Conservation (phyloP, 306 rosid species). For the Rosa rugosa region DNA sequence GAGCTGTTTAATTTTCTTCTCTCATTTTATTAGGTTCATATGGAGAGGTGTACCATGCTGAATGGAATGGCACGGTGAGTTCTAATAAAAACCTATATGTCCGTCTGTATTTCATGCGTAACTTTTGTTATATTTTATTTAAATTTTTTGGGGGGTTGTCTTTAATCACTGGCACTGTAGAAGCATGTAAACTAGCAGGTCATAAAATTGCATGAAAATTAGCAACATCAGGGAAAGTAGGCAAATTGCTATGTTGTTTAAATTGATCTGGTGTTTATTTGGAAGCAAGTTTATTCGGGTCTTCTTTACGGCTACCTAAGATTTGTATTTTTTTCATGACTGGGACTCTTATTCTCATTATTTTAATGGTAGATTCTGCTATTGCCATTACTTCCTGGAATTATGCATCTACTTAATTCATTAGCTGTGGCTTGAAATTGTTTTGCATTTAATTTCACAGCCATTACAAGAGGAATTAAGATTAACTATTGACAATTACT, state of each 20-base stretch:
- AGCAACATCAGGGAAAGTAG: background rate
- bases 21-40: slow-evolving; percentile 72
- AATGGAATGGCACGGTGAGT: slow-evolving; percentile 98
- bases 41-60: slow-evolving; percentile 97
- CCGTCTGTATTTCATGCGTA: background rate
- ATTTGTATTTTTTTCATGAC: background rate
- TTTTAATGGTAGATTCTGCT: background rate
- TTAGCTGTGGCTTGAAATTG: background rate
- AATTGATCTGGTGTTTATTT: background rate
- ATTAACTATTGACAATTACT: background rate
- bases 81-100: slow-evolving; percentile 23
- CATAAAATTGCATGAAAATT: background rate
- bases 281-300: background rate
- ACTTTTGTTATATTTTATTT: background rate
- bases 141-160: background rate
- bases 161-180: background rate
- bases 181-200: background rate
- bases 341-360: background rate
- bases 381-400: background rate
- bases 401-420: background rate
- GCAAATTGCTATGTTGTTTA: background rate
- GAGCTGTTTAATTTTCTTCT: slow-evolving; percentile 14
- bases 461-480: background rate
- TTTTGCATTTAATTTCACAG: background rate
- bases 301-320: background rate